phyloP scores from a whole-genome alignment of 2,329 filamentous ascomycete genomes.

The Xylaria sp. region DNA sequence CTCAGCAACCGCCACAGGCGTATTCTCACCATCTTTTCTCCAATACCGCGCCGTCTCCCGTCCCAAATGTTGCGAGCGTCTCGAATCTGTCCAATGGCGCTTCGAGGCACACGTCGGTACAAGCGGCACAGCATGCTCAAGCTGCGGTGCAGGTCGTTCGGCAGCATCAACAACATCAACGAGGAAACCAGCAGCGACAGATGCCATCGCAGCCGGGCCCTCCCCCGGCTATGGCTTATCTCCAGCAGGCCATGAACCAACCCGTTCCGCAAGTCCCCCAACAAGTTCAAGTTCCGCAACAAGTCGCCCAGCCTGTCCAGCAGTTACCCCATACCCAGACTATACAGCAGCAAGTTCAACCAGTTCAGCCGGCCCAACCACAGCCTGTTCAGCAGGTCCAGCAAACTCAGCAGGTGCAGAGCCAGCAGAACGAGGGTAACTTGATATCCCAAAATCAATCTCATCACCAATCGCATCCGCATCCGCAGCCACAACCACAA shows the following conservation, averaged over 20 bases:
- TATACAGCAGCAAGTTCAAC: constrained; percentile 38
- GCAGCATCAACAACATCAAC: constrained; percentile 43
- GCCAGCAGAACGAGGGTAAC: constrained; percentile 40
- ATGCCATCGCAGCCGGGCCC: constrained; percentile 42
- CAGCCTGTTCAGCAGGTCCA: constrained; percentile 35
- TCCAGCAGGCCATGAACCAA: constrained; percentile 43
- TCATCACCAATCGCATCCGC: constrained; percentile 37
- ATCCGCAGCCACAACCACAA: constrained; percentile 33
- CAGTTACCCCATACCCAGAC: constrained; percentile 42
- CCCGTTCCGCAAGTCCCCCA: constrained; percentile 39
- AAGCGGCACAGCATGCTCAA: constrained; percentile 53
- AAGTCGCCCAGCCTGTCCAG: constrained; percentile 40
- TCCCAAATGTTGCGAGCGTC: constrained; percentile 54
- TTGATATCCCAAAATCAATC: constrained; percentile 42
- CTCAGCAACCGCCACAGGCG: constrained; percentile 56
- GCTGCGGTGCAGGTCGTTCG: constrained; percentile 38
- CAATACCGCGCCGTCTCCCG: constrained; percentile 53
- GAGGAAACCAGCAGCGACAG: constrained; percentile 42
- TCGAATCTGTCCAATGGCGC: constrained; percentile 56
- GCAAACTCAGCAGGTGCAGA: constrained; percentile 39
- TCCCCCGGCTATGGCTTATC: constrained; percentile 39
- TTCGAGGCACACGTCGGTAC: constrained; percentile 50
- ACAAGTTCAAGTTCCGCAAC: constrained; percentile 29
- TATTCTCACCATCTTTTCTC: constrained; percentile 62
- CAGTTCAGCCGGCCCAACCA: constrained; percentile 36